Evolutionary conservation across 202 grass and related monocot species (phyloP), one percentile per base, ranked within the genome.

Genomic region (Setaria italica): DNA sequence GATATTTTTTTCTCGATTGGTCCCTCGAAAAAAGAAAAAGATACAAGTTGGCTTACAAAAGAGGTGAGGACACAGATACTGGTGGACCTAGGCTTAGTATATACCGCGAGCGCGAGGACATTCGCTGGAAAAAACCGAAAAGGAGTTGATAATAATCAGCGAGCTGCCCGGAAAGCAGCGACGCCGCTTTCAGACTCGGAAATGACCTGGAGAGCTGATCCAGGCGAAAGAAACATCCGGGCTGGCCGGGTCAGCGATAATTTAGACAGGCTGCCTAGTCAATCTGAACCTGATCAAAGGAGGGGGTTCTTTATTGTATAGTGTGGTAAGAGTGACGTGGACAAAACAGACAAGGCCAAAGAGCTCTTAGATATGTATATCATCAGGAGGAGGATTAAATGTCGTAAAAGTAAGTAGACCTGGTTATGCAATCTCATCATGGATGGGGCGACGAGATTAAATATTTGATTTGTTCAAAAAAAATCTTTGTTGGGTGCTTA

Each of bases 181-280:
- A 21, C 54, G 25, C 34, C 68, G 43, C 56, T 50, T 75, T 54
- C 70, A 42, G 14, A 25, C 58, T 4, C 4, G 33, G 70, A 55
- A 58, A 29, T 42, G 82, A 84, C 30, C 3, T 45, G 60, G 58
- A 84, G 21, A 42, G 59, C 82, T 76, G 59, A 76, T 76, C 82
- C 70, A 39, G 46, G 58, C 0, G 57, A 84, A 53, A 83, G 42
- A 30, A 55, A 11, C 13, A 2, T 25, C 56, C 69, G 30, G 19
- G 4, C 11, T 12, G 32, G 4, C 17, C 19, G 30, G 42, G 69
- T 60, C 69, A 37, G 0, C 39, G 6, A 82, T 51, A 51, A 15
- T 73, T 29, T 7, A 70, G 30, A 42, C 11, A 21, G 16, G 2
- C 3, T 74, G 12, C 30, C 29, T 50, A 10, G 19, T n/a, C 16